These are phyloP conservation scores for Meyerozyma smithsonii DNA, from an alignment of 1,139 yeast genomes.

Conservation along the genomic window DNA sequence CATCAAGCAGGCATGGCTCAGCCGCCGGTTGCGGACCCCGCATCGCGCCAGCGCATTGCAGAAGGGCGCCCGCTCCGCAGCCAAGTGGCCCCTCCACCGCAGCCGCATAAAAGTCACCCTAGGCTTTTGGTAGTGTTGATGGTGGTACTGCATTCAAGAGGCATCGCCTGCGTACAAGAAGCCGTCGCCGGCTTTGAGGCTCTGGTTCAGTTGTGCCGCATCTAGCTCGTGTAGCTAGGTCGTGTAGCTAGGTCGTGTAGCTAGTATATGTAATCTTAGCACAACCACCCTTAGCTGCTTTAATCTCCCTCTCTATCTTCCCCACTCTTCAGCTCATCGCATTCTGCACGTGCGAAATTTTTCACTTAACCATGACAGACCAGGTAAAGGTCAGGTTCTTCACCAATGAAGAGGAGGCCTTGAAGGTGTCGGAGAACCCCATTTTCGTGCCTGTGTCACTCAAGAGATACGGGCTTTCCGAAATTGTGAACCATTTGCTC, in stretches of 20 bases:
- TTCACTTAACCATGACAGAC: conserved; percentile 2
- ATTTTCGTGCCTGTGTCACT: conserved; percentile 81
- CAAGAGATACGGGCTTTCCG: conserved; percentile 89
- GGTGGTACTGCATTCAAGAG: neutral
- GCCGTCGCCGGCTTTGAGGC: too few relatives aligned
- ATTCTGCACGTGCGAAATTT: conserved; percentile 1
- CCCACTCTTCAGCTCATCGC: too few relatives aligned
- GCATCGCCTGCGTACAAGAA: too few relatives aligned
- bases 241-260: too few relatives aligned
- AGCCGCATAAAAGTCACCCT: neutral
- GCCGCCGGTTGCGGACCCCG: neutral
- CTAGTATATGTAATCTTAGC: too few relatives aligned
- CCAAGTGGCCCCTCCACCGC: neutral
- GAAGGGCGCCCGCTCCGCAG: neutral
- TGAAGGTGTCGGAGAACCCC: conserved; percentile 78
- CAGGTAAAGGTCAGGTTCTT: conserved; percentile 74
- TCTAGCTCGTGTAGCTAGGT: too few relatives aligned
- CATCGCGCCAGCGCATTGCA: neutral
- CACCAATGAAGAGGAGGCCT: conserved; percentile 72
- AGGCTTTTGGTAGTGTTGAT: neutral
- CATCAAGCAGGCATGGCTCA: neutral
- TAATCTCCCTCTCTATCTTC: too few relatives aligned
- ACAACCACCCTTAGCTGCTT: too few relatives aligned
- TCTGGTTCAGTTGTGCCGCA: too few relatives aligned
- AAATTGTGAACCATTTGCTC: conserved; percentile 86